Evolutionary conservation across 2,329 filamentous ascomycete genomes (phyloP).

Genomic region (Ophiosphaerella herpotricha): DNA sequence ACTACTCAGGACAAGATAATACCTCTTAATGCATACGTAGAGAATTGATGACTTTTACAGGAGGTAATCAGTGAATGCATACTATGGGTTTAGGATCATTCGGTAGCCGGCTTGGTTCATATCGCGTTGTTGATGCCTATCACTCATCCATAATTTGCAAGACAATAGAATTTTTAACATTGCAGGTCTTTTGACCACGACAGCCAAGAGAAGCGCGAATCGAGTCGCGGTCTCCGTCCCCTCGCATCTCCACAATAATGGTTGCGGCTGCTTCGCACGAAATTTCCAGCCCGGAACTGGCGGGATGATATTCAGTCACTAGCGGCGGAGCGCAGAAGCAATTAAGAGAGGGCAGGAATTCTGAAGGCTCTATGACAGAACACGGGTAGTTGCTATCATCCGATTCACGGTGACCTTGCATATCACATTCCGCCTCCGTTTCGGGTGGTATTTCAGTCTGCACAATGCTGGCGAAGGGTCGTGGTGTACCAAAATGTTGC

Average conservation of each 20-base stretch:
- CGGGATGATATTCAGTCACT: neutral
- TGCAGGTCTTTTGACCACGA: conserved; percentile 18
- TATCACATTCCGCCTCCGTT: neutral
- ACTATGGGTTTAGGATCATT: too few relatives aligned
- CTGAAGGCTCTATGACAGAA: conserved; percentile 10
- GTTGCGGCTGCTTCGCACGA: conserved; percentile 34
- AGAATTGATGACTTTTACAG: too few relatives aligned
- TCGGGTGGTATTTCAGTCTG: neutral
- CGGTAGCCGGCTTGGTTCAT: too few relatives aligned
- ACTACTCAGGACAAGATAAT: too few relatives aligned
- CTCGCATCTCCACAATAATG: conserved; percentile 35
- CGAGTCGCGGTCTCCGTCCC: conserved; percentile 23
- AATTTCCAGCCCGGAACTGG: conserved; percentile 19
- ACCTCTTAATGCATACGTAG: too few relatives aligned
- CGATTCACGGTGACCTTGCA: neutral
- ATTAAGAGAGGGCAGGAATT: conserved; percentile 19
- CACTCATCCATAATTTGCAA: conserved; percentile 31
- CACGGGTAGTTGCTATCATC: neutral
- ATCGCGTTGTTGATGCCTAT: too few relatives aligned
- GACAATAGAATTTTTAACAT: conserved; percentile 29
- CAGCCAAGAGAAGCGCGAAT: conserved; percentile 28
- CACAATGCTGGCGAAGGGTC: neutral
- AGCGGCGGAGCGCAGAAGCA: conserved; percentile 26
- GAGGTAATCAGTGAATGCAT: too few relatives aligned
- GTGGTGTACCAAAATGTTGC: conserved; percentile 1